A percentile compares a stretch with the other conserved stretches of the same genome.
Conservation (phyloP, 768 basidiomycete species). For the Candolleomyces efflorescens region DNA sequence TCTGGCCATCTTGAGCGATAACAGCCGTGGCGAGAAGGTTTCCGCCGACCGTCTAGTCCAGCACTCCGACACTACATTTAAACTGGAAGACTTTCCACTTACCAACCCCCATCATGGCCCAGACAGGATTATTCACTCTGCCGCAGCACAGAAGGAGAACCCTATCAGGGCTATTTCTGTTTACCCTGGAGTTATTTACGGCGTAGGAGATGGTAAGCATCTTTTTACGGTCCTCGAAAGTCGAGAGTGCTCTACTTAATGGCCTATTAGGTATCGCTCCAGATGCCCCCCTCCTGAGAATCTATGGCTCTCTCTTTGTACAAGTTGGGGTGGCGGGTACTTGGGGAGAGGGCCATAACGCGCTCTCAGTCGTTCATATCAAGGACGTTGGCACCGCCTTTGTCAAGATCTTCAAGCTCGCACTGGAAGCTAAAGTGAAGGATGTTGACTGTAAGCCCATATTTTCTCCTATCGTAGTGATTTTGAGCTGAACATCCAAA, state of each 20-base stretch:
- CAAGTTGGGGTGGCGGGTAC: slow-evolving; percentile 33
- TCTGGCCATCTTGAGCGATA: slow-evolving; percentile 35
- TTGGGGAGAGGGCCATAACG: slow-evolving; percentile 37
- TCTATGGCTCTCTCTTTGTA: slow-evolving; percentile 16
- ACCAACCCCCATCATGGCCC: slow-evolving; percentile 19
- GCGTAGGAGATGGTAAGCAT: slow-evolving; percentile 32
- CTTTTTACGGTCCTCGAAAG: neutral
- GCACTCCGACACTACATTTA: slow-evolving; percentile 35
- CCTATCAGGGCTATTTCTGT: slow-evolving; percentile 41
- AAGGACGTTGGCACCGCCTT: slow-evolving; percentile 34
- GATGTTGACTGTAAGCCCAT: slow-evolving; percentile 35
- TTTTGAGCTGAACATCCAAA: too few relatives aligned
- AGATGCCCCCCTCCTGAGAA: neutral
- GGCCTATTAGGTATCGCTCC: neutral
- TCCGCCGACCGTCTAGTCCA: slow-evolving; percentile 22
- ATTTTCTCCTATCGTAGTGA: neutral
- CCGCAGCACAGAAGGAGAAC: slow-evolving; percentile 34
- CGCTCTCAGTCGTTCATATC: slow-evolving; percentile 36
- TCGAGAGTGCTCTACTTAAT: neutral
- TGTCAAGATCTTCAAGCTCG: slow-evolving; percentile 32
- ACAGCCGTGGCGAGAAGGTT: slow-evolving; percentile 34
- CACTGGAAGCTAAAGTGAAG: slow-evolving; percentile 35
- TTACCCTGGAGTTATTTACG: slow-evolving; percentile 39
- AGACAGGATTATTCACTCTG: slow-evolving; percentile 31
- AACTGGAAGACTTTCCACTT: slow-evolving; percentile 21